phyloP scores from a whole-genome alignment of 257 asterid genomes.

The Anisodus tanguticus region DNA sequence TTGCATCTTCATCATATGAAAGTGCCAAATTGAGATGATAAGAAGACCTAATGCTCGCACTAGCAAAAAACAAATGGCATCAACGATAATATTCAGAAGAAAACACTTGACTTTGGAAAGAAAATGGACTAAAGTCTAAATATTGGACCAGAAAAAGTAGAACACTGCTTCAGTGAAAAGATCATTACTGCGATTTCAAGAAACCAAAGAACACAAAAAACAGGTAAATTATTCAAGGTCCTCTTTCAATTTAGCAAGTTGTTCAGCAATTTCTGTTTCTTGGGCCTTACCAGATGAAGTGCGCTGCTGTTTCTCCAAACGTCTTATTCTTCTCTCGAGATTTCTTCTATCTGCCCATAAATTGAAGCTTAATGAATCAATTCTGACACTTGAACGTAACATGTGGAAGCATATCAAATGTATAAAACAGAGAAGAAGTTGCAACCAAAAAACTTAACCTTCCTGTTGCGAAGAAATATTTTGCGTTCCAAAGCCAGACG shows the following conservation, averaged over 20 bases:
- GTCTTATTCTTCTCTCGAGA: conserved; percentile 76
- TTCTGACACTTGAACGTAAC: neutral
- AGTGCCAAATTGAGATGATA: neutral
- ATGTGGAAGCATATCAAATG: conserved; percentile 6
- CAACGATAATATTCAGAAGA: neutral
- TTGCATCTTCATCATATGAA: neutral
- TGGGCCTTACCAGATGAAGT: conserved; percentile 63
- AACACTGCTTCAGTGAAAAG: conserved; percentile 4
- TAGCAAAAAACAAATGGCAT: conserved; percentile 11
- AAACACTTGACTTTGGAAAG: conserved; percentile 10
- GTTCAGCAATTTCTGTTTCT: conserved; percentile 67
- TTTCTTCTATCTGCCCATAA: conserved; percentile 78
- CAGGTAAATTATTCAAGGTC: conserved; percentile 67
- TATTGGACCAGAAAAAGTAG: neutral
- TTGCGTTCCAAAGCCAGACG: conserved; percentile 78
- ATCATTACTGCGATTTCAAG: neutral
- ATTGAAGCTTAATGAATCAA: conserved; percentile 27
- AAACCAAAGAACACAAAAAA: neutral
- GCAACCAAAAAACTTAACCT: conserved; percentile 82
- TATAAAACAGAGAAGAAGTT: neutral
- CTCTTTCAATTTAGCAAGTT: conserved; percentile 76
- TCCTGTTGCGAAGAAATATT: conserved; percentile 69
- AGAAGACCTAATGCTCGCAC: neutral
- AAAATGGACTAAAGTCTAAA: neutral
- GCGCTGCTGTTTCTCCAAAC: conserved; percentile 88